Conservation (phyloP, 495 filamentous ascomycete species). For the Tuber aestivum region DNA sequence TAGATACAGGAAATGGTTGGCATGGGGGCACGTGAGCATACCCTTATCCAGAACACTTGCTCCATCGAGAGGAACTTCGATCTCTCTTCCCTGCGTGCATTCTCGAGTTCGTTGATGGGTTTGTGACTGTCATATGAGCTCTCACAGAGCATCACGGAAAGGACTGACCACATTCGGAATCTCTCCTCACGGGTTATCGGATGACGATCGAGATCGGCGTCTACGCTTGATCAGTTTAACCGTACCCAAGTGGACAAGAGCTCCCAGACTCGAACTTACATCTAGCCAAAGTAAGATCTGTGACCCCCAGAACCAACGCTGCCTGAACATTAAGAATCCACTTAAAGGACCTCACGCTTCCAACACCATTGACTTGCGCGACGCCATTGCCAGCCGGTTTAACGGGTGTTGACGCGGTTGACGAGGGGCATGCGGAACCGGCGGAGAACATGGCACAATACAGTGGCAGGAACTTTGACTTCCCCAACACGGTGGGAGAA, state of each 20-base stretch:
- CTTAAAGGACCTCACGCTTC: slow-evolving; percentile 17
- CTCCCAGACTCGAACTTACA: slow-evolving; percentile 26
- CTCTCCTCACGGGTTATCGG: slow-evolving; percentile 29
- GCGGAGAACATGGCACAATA: slow-evolving; percentile 30
- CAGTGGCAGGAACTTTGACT: slow-evolving; percentile 32
- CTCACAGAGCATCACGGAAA: slow-evolving; percentile 35
- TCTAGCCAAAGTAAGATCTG: slow-evolving; percentile 30
- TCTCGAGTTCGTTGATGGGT: slow-evolving; percentile 28
- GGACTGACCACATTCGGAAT: slow-evolving; percentile 39
- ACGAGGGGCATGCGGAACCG: slow-evolving; percentile 6
- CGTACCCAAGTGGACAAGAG: slow-evolving; percentile 4
- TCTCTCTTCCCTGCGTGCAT: slow-evolving; percentile 28
- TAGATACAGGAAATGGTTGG: neutral
- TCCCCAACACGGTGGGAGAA: neutral
- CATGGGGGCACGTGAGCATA: slow-evolving; percentile 7
- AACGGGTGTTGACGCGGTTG: slow-evolving; percentile 11
- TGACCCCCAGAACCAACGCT: slow-evolving; percentile 38
- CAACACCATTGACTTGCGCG: slow-evolving; percentile 23
- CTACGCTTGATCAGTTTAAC: slow-evolving; percentile 18
- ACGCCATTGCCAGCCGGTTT: slow-evolving; percentile 14
- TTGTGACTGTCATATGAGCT: slow-evolving; percentile 27
- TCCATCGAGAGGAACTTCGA: slow-evolving; percentile 39
- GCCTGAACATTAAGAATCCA: slow-evolving; percentile 42
- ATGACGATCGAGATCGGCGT: slow-evolving; percentile 15
- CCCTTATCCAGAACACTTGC: slow-evolving; percentile 43